These are phyloP conservation scores for Cephalotrichum gorgonifer DNA, from an alignment of 2,329 filamentous ascomycete genomes.

Conservation along the genomic window DNA sequence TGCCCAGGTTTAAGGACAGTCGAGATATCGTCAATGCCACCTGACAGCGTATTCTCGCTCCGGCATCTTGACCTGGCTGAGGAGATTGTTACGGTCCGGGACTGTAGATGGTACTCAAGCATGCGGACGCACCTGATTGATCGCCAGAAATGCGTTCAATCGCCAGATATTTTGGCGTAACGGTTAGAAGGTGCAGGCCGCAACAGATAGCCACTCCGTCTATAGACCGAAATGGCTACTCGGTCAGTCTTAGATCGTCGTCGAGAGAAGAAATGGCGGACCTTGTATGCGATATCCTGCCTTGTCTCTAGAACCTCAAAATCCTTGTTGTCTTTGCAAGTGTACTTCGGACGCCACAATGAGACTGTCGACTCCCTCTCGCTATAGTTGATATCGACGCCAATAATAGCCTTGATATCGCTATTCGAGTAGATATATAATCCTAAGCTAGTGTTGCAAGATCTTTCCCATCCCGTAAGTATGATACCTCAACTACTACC, in stretches of 20 bases:
- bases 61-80: too few species aligned
- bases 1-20: too few species aligned
- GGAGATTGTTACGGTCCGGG: too few species aligned
- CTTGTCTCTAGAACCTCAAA: not conserved
- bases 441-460: conserved; percentile 9
- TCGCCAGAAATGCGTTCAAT: too few species aligned
- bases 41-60: too few species aligned
- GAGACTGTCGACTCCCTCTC: conserved; percentile 8
- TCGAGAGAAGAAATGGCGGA: not conserved
- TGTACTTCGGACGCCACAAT: conserved; percentile 8
- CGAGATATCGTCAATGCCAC: too few species aligned
- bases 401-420: conserved; percentile 11
- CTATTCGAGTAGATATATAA: conserved; percentile 12
- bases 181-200: too few species aligned
- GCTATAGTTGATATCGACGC: conserved; percentile 9
- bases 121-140: too few species aligned
- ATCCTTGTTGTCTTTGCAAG: not conserved
- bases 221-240: not conserved
- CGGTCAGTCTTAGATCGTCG: not conserved
- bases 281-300: not conserved
- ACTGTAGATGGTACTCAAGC: too few species aligned
- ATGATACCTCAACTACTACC: conserved; percentile 11
- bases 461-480: conserved; percentile 10
- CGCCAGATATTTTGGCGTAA: too few species aligned
- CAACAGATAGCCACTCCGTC: not conserved